These are phyloP conservation scores for Hypomyces perniciosus DNA, from an alignment of 2,329 filamentous ascomycete species.

Conservation along the genomic window DNA sequence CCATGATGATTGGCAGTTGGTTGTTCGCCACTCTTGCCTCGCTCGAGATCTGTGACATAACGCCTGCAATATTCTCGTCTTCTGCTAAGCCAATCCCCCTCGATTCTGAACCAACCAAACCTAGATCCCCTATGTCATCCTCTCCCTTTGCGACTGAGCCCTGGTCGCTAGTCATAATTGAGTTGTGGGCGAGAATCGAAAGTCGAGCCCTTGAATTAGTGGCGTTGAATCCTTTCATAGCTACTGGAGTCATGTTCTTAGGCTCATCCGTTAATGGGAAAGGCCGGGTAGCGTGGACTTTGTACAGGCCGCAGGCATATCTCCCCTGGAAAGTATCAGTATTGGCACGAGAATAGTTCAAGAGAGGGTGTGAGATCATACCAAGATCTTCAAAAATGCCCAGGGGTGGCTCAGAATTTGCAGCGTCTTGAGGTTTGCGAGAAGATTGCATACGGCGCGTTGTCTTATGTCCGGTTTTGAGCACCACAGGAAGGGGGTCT, in stretches of 20 bases:
- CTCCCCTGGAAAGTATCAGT: neutral
- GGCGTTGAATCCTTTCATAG: slow-evolving; percentile 1
- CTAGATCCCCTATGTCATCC: neutral
- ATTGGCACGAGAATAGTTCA: neutral
- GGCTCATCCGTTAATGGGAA: slow-evolving; percentile 1
- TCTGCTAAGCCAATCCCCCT: neutral
- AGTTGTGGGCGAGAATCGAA: neutral
- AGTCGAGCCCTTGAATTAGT: neutral
- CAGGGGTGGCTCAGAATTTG: slow-evolving; percentile 8
- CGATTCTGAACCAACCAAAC: neutral
- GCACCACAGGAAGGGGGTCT: slow-evolving; percentile 21
- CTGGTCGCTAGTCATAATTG: neutral
- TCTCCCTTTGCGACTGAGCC: neutral
- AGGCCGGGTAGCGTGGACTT: neutral
- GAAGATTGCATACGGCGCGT: slow-evolving; percentile 10
- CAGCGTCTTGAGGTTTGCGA: slow-evolving; percentile 16
- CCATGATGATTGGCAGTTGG: neutral
- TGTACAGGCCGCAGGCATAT: neutral
- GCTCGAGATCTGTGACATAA: neutral
- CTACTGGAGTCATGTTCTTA: neutral
- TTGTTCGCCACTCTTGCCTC: neutral
- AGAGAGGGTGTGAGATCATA: neutral
- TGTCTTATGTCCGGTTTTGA: slow-evolving; percentile 13
- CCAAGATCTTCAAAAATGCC: slow-evolving; percentile 15
- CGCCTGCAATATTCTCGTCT: neutral